Percentiles rank a stretch among this genome's conserved stretches.
phyloP scores from a whole-genome alignment of 83 land plant genomes.

The Isoetes engelmannii region DNA sequence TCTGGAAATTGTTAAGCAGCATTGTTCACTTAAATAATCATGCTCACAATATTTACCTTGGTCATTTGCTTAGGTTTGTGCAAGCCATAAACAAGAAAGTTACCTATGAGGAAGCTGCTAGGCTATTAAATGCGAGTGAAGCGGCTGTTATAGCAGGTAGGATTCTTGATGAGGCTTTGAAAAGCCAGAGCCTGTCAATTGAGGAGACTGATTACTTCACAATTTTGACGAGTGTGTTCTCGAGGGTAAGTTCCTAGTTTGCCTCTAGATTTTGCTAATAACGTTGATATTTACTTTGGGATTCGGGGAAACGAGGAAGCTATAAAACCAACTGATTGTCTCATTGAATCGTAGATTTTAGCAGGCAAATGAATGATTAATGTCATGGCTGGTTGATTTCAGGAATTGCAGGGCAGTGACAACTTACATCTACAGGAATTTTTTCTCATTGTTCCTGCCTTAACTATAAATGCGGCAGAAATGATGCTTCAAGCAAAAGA shows the following conservation, averaged over 20 bases:
- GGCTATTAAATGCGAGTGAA: conserved; percentile 15
- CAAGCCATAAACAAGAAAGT: conserved; percentile 11
- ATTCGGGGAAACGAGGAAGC: not conserved
- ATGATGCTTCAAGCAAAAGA: conserved; percentile 35
- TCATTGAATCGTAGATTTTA: not conserved
- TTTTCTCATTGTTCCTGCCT: conserved; percentile 35
- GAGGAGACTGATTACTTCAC: conserved; percentile 31
- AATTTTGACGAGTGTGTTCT: conserved; percentile 36
- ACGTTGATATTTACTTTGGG: not conserved
- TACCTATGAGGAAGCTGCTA: conserved; percentile 31
- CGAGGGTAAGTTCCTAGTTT: conserved; percentile 15
- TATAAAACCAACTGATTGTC: not conserved
- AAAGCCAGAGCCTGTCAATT: conserved; percentile 28
- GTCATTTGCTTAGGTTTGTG: conserved; percentile 20
- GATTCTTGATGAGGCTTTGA: conserved; percentile 26
- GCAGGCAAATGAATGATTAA: not conserved
- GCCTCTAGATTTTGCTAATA: not conserved
- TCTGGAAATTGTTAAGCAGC: not conserved
- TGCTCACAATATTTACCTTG: not conserved
- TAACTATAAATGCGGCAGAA: conserved; percentile 36
- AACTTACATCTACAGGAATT: conserved; percentile 34
- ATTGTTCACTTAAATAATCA: not conserved
- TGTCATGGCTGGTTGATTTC: conserved; percentile 3
- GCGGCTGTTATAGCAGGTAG: conserved; percentile 30
- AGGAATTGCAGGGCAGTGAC: conserved; percentile 36